phyloP scores from a whole-genome alignment of 208 protist genomes.

The Acanthamoeba triangularis region DNA sequence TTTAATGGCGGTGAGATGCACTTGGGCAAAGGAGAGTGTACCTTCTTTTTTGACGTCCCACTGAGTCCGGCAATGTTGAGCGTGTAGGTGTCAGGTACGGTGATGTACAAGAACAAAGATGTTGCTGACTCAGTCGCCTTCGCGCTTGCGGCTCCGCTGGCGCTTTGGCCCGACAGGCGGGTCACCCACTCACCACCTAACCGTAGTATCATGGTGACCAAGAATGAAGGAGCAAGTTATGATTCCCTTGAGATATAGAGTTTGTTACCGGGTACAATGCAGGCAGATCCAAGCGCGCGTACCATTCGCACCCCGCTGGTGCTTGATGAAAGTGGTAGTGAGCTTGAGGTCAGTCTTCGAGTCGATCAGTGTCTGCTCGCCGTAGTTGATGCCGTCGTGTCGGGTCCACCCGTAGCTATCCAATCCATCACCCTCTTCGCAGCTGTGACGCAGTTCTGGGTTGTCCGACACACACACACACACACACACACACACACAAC shows the following conservation, averaged over 20 bases:
- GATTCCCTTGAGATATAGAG: not conserved
- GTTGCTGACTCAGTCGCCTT: not conserved
- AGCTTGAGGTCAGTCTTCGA: slow-evolving; percentile 64
- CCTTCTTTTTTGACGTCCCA: slow-evolving; percentile 24
- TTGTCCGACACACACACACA: not conserved
- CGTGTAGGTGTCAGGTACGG: slow-evolving; percentile 42
- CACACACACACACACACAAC: not conserved
- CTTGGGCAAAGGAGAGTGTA: not conserved
- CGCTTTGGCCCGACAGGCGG: slow-evolving; percentile 27
- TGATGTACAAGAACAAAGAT: slow-evolving; percentile 61
- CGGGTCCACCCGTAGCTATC: slow-evolving; percentile 82
- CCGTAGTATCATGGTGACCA: not conserved
- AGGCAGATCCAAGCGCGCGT: too few relatives aligned
- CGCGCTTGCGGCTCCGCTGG: not conserved
- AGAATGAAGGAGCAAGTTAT: not conserved
- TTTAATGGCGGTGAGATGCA: not conserved
- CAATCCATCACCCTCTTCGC: slow-evolving; percentile 80
- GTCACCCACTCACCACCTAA: slow-evolving; percentile 41
- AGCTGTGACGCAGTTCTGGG: slow-evolving; percentile 79
- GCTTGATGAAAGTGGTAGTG: slow-evolving; percentile 45
- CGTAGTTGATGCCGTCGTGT: slow-evolving; percentile 87
- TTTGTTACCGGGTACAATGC: too few relatives aligned
- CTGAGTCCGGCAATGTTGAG: not conserved
- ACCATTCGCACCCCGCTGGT: slow-evolving; percentile 1
- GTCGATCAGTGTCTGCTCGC: slow-evolving; percentile 85